Percentiles rank a stretch among this genome's conserved stretches.
These are phyloP conservation scores for Kregervanrija delftensis DNA, from an alignment of 805 yeast species.

Conservation along the genomic window DNA sequence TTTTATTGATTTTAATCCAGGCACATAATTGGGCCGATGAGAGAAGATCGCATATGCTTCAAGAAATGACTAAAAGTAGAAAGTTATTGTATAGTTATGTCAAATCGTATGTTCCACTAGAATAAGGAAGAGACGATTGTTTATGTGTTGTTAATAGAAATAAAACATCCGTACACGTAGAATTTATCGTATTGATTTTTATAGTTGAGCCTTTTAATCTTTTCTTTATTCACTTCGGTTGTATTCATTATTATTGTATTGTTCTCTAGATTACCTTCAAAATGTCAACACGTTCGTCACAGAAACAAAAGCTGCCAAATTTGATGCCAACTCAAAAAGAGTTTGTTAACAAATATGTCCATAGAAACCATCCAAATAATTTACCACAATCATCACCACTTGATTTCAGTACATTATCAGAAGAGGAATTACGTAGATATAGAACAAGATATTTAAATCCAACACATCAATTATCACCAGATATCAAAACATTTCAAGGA, in stretches of 20 bases:
- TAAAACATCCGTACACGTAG: background rate
- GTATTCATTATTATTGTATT: background rate
- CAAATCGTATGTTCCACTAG: background rate
- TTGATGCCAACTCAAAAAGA: slow-evolving; percentile 63
- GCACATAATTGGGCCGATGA: slow-evolving; percentile 29
- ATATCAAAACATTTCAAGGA: slow-evolving; percentile 61
- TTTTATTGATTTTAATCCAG: slow-evolving; percentile 31
- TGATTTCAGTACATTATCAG: slow-evolving; percentile 63
- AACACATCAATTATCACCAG: slow-evolving; percentile 38
- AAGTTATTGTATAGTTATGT: slow-evolving; percentile 4
- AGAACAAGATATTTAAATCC: slow-evolving; percentile 39
- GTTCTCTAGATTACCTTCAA: background rate
- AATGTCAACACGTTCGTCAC: slow-evolving; percentile 11
- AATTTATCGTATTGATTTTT: background rate
- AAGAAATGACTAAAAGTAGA: slow-evolving; percentile 10
- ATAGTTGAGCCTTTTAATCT: no score
- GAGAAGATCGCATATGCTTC: slow-evolving; percentile 7
- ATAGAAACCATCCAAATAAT: slow-evolving; percentile 68
- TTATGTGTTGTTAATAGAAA: background rate
- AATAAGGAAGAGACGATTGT: no score
- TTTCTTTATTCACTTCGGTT: background rate
- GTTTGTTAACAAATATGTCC: slow-evolving; percentile 57
- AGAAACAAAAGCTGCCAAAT: slow-evolving; percentile 12
- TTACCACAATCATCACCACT: slow-evolving; percentile 45
- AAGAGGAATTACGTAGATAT: slow-evolving; percentile 62